Evolutionary conservation across 73 alveolate genomes (phyloP).

Genomic region (Symbiodinium pilosum): DNA sequence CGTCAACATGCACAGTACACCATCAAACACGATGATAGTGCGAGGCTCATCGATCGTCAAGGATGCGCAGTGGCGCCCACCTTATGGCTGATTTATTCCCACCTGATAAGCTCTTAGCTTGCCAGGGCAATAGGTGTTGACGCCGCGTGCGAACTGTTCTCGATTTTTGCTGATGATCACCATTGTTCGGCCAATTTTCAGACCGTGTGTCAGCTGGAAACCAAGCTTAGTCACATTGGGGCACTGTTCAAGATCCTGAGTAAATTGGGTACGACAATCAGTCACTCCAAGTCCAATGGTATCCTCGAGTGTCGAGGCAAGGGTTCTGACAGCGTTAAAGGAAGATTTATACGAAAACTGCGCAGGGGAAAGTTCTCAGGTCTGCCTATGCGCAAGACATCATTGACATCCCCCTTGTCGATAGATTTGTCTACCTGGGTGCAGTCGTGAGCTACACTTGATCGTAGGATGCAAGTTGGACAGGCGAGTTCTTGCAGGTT

Average conservation of each 20-base stretch:
- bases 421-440: neutral
- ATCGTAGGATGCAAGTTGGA: neutral
- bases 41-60: neutral
- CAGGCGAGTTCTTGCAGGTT: neutral
- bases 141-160: neutral
- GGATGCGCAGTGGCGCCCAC: slow-evolving; percentile 30
- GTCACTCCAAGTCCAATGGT: neutral
- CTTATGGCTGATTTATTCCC: neutral
- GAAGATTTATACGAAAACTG: no score
- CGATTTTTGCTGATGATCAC: neutral
- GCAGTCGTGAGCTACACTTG: neutral
- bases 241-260: neutral
- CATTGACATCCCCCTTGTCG: neutral
- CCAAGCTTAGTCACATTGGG: neutral
- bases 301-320: neutral
- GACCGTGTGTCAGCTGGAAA: neutral
- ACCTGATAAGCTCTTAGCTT: neutral
- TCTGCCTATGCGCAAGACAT: neutral
- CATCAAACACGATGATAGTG: neutral
- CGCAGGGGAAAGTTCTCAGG: neutral
- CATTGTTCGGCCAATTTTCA: neutral
- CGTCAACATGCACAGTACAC: neutral
- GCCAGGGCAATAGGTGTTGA: neutral
- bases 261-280: neutral
- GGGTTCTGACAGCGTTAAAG: neutral